These are phyloP conservation scores for Neofusicoccum umdonicola DNA, from an alignment of 2,329 filamentous ascomycete species.

Conservation along the genomic window DNA sequence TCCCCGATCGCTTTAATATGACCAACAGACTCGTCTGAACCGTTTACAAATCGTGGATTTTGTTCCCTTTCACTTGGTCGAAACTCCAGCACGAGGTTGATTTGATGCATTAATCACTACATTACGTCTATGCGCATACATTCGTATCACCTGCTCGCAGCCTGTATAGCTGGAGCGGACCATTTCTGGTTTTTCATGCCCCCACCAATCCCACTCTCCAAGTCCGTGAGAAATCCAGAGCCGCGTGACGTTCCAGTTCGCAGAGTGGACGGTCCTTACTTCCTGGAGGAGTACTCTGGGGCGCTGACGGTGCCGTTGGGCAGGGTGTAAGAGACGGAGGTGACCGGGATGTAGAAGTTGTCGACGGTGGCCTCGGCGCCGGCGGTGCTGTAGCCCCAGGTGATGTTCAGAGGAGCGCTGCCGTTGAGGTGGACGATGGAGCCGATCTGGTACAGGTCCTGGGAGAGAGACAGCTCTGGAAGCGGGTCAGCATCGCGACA, in stretches of 20 bases:
- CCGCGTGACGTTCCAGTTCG: background rate
- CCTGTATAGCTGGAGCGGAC: no score
- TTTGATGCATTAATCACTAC: background rate
- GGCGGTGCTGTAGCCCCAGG: background rate
- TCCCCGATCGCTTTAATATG: no score
- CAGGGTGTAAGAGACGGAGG: background rate
- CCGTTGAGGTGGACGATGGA: constrained; percentile 1
- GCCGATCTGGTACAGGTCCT: constrained; percentile 1
- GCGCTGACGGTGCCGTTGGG: background rate
- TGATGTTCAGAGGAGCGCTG: background rate
- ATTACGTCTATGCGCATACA: background rate
- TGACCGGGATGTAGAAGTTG: background rate
- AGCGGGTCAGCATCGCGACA: background rate
- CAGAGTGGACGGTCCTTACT: background rate
- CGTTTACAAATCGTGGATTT: no score
- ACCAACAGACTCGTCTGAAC: no score
- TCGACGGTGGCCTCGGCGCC: background rate
- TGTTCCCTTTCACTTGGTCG: no score
- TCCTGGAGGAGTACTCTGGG: background rate
- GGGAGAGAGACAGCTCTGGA: background rate
- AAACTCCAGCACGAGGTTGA: background rate
- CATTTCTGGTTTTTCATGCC: background rate
- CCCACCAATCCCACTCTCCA: background rate
- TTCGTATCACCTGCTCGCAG: background rate
- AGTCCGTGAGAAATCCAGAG: background rate